phyloP scores from a whole-genome alignment of 306 rosid species.

The Fragaria nilgerrensis region DNA sequence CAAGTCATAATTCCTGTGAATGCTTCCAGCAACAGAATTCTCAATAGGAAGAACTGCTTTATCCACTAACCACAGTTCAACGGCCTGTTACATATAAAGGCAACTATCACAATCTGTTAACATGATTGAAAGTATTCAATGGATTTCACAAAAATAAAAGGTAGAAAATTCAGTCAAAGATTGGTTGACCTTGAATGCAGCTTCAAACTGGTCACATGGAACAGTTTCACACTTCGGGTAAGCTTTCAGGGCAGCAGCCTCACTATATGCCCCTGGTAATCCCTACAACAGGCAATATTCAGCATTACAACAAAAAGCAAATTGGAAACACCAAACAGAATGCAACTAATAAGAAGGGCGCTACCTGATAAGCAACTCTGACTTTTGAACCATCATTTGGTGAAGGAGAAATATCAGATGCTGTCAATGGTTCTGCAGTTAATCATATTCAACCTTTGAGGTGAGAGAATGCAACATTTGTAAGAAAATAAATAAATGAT shows the following conservation, averaged over 20 bases:
- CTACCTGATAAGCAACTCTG: constrained; percentile 88
- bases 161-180: background rate
- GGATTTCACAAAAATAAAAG: background rate
- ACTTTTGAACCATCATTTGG: constrained; percentile 61
- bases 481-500: constrained; percentile 8
- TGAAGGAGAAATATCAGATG: constrained; percentile 39
- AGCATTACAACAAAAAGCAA: constrained; percentile 26
- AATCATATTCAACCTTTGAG: constrained; percentile 24
- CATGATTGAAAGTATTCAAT: background rate
- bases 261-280: constrained; percentile 79
- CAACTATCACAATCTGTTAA: constrained; percentile 19
- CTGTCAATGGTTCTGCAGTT: constrained; percentile 73
- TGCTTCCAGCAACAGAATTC: constrained; percentile 84
- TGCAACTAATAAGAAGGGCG: constrained; percentile 16
- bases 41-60: constrained; percentile 94
- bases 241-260: constrained; percentile 83
- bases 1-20: constrained; percentile 86
- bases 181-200: constrained; percentile 68
- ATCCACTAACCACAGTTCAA: constrained; percentile 85
- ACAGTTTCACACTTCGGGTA: constrained; percentile 86
- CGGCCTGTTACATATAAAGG: constrained; percentile 57
- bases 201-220: constrained; percentile 83
- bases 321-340: constrained; percentile 12
- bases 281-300: constrained; percentile 50
- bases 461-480: background rate